Evolutionary conservation across 1,284 basidiomycete species (phyloP), one percentile per base, ranked within the genome.

Genomic region (Wolfiporia cocos): DNA sequence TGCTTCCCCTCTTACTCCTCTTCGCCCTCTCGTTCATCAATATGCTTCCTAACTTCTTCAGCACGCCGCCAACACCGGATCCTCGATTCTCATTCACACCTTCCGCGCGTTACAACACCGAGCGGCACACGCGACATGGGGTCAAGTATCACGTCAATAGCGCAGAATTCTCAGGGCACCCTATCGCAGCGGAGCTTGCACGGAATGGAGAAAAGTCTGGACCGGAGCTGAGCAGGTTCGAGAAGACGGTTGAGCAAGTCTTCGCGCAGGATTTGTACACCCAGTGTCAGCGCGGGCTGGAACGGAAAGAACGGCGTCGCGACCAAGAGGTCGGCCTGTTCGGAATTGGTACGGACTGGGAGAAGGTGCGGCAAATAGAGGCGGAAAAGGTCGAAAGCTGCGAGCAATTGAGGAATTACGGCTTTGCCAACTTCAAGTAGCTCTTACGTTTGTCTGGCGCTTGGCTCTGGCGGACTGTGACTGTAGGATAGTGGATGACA

Each of bases 121-220:
- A 79, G 58, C 75, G 88, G 46, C 68, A 76, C 41, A 95, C 92
- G 19, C 71, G 74, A 17, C 66, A 89, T 46, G 77, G 79, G 33
- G 70, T 97, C 34, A 76, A 76, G 17, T 98, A 99, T 67, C 92
- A 81, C 54, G 92, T 99, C 56, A 89, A 95, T 60, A 70, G 74
- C 4, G 66, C 68, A 7, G 86, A 95, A 58, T 93, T 93, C 63
- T 65, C 80, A 37, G 69, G 69, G 10, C 92, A 95, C 61, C 84
- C 89, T 21, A 85, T 92, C 47, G 85, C 85, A 2, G 78, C 75
- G 4, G 82, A 84, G 52, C 59, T 87, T 37, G 74, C 76, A 19
- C 69, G 77, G 32, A 70, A 72, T 29, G 69, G 70, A 4, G 61
- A 68, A 34, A 59, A 65, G 39, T 58, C 61, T 3, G 71, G 71